These are phyloP conservation scores for Zasmidium cellare DNA, from an alignment of 2,329 filamentous ascomycete genomes.

Conservation along the genomic window DNA sequence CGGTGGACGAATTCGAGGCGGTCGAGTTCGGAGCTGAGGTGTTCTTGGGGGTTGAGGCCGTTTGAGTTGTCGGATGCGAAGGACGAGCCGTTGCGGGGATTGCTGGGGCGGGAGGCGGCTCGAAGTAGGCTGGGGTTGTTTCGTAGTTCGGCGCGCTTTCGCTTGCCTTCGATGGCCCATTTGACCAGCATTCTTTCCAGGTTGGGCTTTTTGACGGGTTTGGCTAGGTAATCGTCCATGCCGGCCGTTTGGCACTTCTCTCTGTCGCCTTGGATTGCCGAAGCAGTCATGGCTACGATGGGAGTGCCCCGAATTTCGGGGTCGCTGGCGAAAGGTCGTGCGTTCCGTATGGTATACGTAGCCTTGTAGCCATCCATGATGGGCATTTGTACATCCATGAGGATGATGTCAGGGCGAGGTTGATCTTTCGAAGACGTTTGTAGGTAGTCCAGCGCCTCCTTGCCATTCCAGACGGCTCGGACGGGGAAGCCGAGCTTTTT, in stretches of 20 bases:
- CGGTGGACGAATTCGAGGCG: slow-evolving; percentile 36
- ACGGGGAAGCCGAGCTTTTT: slow-evolving; percentile 71
- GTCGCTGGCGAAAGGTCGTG: slow-evolving; percentile 62
- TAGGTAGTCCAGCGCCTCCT: slow-evolving; percentile 75
- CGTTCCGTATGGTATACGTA: slow-evolving; percentile 70
- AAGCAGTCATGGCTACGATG: slow-evolving; percentile 80
- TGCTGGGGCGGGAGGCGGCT: slow-evolving; percentile 18
- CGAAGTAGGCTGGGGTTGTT: slow-evolving; percentile 16
- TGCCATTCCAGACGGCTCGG: slow-evolving; percentile 72
- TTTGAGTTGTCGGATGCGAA: slow-evolving; percentile 23
- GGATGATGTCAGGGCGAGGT: slow-evolving; percentile 68
- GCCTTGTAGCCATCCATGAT: slow-evolving; percentile 77
- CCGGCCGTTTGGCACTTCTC: slow-evolving; percentile 73
- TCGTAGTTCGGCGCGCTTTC: slow-evolving; percentile 29
- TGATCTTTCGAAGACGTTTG: slow-evolving; percentile 41
- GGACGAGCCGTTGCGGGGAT: slow-evolving; percentile 20
- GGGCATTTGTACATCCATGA: slow-evolving; percentile 51
- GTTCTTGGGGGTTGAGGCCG: slow-evolving; percentile 32
- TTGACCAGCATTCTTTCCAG: slow-evolving; percentile 71
- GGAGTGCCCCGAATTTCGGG: slow-evolving; percentile 61
- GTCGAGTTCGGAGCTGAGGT: slow-evolving; percentile 32
- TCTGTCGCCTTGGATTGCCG: slow-evolving; percentile 72
- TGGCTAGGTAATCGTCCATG: slow-evolving; percentile 74
- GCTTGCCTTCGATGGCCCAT: slow-evolving; percentile 57
- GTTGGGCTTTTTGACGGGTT: slow-evolving; percentile 68